Percentiles rank a stretch among this genome's conserved stretches.
phyloP scores from a whole-genome alignment of 352 stramenopile genomes.

The Phytophthora fragariaefolia region DNA sequence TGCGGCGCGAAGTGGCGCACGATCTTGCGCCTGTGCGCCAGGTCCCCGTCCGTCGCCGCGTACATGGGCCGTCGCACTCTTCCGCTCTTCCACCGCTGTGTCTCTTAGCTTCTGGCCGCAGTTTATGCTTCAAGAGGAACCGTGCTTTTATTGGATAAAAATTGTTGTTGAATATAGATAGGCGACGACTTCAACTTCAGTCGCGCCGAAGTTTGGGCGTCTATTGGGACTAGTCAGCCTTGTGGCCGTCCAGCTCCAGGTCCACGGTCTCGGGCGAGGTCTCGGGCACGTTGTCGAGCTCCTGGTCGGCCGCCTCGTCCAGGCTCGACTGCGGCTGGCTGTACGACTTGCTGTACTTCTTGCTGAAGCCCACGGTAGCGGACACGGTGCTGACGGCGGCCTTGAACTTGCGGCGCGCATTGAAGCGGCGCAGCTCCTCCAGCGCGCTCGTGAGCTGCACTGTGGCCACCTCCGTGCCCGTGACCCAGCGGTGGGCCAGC shows the following conservation, averaged over 20 bases:
- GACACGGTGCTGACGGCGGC: slow-evolving; percentile 90
- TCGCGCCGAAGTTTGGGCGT: neutral
- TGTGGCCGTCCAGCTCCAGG: slow-evolving; percentile 32
- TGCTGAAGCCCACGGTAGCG: slow-evolving; percentile 74
- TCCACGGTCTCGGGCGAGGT: slow-evolving; percentile 38
- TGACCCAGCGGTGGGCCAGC: slow-evolving; percentile 92
- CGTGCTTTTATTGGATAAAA: slow-evolving; percentile 38
- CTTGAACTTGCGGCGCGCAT: slow-evolving; percentile 95
- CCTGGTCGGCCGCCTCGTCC: slow-evolving; percentile 22
- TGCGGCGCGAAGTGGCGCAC: slow-evolving; percentile 77
- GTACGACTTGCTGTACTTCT: slow-evolving; percentile 72
- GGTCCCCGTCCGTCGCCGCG: slow-evolving; percentile 39
- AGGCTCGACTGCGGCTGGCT: slow-evolving; percentile 46
- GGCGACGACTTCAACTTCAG: slow-evolving; percentile 28
- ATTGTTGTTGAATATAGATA: slow-evolving; percentile 29
- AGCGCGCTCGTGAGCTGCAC: slow-evolving; percentile 93
- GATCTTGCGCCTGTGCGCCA: slow-evolving; percentile 75
- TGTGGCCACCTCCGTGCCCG: slow-evolving; percentile 76
- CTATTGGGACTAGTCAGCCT: slow-evolving; percentile 22
- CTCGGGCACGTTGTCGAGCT: slow-evolving; percentile 20
- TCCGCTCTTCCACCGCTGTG: neutral
- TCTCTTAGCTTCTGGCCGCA: slow-evolving; percentile 13
- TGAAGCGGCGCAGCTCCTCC: slow-evolving; percentile 93
- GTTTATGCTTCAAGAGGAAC: slow-evolving; percentile 16
- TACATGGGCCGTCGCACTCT: slow-evolving; percentile 24